Base-by-base conservation (phyloP, 495 filamentous ascomycete genomes). In the Penicillium canescens region DNA sequence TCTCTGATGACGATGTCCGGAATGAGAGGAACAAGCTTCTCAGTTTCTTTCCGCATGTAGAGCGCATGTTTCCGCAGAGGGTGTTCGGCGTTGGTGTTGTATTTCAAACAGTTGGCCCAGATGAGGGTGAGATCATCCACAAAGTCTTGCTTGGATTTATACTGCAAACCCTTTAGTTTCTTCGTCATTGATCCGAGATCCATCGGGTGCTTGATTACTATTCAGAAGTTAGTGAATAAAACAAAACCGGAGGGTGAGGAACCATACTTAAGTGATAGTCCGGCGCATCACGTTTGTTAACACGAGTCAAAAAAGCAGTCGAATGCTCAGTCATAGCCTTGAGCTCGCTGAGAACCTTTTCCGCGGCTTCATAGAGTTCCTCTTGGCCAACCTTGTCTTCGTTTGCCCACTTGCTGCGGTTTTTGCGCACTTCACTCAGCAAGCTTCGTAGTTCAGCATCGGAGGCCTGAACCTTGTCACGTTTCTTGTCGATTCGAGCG, bases 121-220 rank as follows among this genome's bases (percentile, higher is more conserved):
- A 99, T 99, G 16, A 96, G 78, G 61, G 93, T 91, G 20, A 98
- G 75, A 55, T 98, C 94, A 45, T 86, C 83, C 31, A 97, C 91
- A 58, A 98, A 98, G 11, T 98, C 94, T 48, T 88, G 78, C 76
- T 98, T 98, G 42, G 91, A 96, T 68, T 89, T 93, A 78, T 96
- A 98, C 18, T 81, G 80, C 11, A 94, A 69, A 3, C 80, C 76
- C 67, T 96, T 96, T 31, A 99, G 83, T 74, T 97, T 98, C 76
- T 99, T 99, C 34, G 94, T 93, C 89, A 99, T 97, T 33, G 86
- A 87, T 36, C 95, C 94, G 39, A 99, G 83, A 68, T 99, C 94
- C 94, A 99, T 99, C 0, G 94, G 95, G 26, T 92, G 85, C 73
- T 94, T 96, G 75, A 98, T 97, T 56, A 98, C 87, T 94, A 65